Conservation (phyloP, 768 basidiomycete species). For the Lentinus brumalis region DNA sequence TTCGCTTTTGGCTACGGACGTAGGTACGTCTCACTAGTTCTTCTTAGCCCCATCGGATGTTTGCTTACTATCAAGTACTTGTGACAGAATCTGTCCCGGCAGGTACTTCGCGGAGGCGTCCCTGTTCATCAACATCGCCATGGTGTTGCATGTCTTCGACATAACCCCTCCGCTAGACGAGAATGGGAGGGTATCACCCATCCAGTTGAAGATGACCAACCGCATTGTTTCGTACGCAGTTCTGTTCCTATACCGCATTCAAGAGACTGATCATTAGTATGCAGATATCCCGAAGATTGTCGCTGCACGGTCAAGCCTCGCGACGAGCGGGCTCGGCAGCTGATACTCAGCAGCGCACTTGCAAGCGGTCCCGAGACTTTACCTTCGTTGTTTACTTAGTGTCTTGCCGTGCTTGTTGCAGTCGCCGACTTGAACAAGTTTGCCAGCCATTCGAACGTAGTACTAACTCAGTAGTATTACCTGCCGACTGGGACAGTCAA, state of each 20-base stretch:
- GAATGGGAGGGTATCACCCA: not conserved
- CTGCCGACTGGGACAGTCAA: too few species aligned
- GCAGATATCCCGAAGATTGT: not conserved
- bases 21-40: not conserved
- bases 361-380: too few species aligned
- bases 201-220: not conserved
- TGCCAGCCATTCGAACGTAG: too few species aligned
- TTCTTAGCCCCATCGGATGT: not conserved
- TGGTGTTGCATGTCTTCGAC: slow-evolving; percentile 6
- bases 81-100: slow-evolving; percentile 8
- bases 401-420: too few species aligned
- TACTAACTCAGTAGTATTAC: too few species aligned
- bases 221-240: not conserved
- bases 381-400: too few species aligned
- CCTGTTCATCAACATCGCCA: slow-evolving; percentile 13
- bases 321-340: not conserved
- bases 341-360: not conserved
- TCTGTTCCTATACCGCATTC: not conserved
- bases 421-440: too few species aligned
- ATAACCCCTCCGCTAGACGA: slow-evolving; percentile 2
- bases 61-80: too few species aligned
- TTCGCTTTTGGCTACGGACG: slow-evolving; percentile 15
- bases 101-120: not conserved
- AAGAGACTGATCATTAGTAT: not conserved
- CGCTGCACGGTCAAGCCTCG: not conserved